Evolutionary conservation across 2,329 filamentous ascomycete species (phyloP).

Genomic region (Geosmithia putterillii): DNA sequence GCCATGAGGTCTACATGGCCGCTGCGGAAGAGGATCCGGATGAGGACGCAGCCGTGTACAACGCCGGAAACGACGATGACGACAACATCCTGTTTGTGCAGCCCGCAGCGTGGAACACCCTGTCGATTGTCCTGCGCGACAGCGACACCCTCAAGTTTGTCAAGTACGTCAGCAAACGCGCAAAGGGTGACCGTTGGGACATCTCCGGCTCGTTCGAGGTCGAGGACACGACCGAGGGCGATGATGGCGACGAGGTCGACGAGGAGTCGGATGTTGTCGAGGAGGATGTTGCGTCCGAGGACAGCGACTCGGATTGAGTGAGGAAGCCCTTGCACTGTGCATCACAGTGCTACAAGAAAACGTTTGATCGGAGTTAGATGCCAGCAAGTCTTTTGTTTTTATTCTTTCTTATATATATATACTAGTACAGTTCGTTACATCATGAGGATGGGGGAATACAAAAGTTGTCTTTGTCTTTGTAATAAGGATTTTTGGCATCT

Average conservation of each 20-base stretch:
- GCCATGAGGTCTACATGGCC: constrained; percentile 89
- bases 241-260: constrained; percentile 24
- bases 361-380: not conserved
- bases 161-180: constrained; percentile 80
- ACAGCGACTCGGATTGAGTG: constrained; percentile 22
- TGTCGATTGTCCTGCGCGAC: constrained; percentile 84
- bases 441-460: not conserved
- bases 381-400: not conserved
- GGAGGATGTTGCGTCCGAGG: constrained; percentile 27
- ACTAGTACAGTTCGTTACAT: not conserved
- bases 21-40: constrained; percentile 57
- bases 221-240: constrained; percentile 28
- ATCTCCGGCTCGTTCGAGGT: constrained; percentile 70
- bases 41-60: constrained; percentile 80
- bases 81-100: constrained; percentile 55
- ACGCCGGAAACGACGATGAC: constrained; percentile 58
- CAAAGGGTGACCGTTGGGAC: constrained; percentile 88
- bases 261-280: constrained; percentile 23
- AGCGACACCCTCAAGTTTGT: constrained; percentile 81
- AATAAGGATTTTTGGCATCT: not conserved
- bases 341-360: too few relatives aligned
- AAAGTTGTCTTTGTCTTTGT: not conserved
- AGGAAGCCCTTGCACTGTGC: too few relatives aligned
- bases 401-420: not conserved
- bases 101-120: constrained; percentile 68